A percentile compares a stretch with the other conserved stretches of the same genome.
These are phyloP conservation scores for Cryptomeria japonica DNA, from an alignment of 75 land plant species.

Conservation along the genomic window DNA sequence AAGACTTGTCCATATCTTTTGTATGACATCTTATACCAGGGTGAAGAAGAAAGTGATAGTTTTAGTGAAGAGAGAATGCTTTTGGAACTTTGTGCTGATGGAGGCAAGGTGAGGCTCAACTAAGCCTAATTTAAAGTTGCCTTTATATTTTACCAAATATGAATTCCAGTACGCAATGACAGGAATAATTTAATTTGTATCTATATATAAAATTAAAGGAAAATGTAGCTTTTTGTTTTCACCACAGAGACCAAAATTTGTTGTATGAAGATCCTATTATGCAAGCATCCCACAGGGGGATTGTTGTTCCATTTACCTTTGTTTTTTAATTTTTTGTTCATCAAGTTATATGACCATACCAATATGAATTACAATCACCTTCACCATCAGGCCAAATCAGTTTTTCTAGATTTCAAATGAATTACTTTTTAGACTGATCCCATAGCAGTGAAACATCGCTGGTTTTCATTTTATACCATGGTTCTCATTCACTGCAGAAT, in stretches of 20 bases:
- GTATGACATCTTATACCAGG: constrained; percentile 14
- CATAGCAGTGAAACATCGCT: background rate
- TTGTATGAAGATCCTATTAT: no score
- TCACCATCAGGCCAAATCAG: no score
- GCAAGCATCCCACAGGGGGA: no score
- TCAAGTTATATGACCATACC: no score
- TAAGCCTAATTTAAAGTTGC: background rate
- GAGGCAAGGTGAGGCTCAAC: constrained; percentile 72
- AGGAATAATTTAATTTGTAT: background rate
- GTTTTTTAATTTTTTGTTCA: no score
- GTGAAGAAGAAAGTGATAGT: constrained; percentile 21
- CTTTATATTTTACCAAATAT: background rate
- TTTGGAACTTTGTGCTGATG: constrained; percentile 75
- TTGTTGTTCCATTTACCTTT: no score
- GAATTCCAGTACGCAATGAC: background rate
- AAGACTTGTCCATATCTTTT: background rate
- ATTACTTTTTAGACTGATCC: background rate
- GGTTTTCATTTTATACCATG: background rate
- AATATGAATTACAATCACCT: no score
- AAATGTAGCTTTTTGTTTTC: no score
- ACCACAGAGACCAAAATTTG: no score
- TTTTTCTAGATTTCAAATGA: background rate
- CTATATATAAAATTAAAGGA: no score
- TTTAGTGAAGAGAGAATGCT: constrained; percentile 53
- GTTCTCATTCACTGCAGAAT: background rate